These are phyloP conservation scores for Phyllosticta citriasiana DNA, from an alignment of 2,329 filamentous ascomycete species.

Conservation along the genomic window DNA sequence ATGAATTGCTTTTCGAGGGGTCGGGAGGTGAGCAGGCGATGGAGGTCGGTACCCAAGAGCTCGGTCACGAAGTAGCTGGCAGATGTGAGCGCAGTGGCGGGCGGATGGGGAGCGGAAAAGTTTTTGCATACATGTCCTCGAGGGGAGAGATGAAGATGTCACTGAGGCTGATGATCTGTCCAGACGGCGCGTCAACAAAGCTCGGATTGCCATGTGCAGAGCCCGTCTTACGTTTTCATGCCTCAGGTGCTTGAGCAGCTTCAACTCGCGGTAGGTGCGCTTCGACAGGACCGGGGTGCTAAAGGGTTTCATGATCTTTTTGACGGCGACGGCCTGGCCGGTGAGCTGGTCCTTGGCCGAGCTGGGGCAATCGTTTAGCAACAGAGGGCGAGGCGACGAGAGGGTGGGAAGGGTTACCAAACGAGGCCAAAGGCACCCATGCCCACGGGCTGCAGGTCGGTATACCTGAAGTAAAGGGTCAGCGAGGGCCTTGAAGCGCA, in stretches of 20 bases:
- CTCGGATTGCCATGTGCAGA: background rate
- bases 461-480: conserved; percentile 55
- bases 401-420: conserved; percentile 51
- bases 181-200: background rate
- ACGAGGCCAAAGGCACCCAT: conserved; percentile 99
- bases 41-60: conserved; percentile 89
- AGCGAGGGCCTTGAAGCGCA: conserved; percentile 17
- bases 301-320: conserved; percentile 99
- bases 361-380: conserved; percentile 28
- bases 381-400: conserved; percentile 5
- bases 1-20: conserved; percentile 99
- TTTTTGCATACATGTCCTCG: conserved; percentile 75
- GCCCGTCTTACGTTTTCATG: conserved; percentile 74
- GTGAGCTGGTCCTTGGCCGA: conserved; percentile 98
- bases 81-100: conserved; percentile 12
- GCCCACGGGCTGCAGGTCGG: conserved; percentile 93
- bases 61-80: conserved; percentile 94
- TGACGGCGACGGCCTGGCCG: conserved; percentile 90
- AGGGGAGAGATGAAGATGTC: conserved; percentile 99
- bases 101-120: background rate
- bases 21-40: conserved; percentile 86
- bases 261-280: conserved; percentile 93
- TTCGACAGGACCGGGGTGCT: conserved; percentile 98
- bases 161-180: conserved; percentile 83
- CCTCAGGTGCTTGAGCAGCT: conserved; percentile 89